Conservation (phyloP, 306 rosid genomes). For the Begonia peltatifolia region DNA sequence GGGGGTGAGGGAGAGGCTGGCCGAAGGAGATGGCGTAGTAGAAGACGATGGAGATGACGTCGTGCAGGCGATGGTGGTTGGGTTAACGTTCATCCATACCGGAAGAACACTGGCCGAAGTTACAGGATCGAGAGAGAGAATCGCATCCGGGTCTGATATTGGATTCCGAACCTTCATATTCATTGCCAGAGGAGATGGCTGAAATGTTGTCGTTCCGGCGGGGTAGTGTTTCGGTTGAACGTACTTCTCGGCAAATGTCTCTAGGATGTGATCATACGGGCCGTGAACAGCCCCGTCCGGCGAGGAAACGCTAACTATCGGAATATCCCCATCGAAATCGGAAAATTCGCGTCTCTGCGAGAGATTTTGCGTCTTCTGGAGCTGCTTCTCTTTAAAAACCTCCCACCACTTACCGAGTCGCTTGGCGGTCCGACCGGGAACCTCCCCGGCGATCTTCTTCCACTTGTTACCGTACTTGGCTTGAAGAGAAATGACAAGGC, state of each 20-base stretch:
- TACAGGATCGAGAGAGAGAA: conserved; percentile 22
- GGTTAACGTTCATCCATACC: conserved; percentile 22
- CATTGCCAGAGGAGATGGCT: neutral
- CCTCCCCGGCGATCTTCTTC: conserved; percentile 48
- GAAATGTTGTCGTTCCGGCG: neutral
- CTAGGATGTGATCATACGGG: conserved; percentile 33
- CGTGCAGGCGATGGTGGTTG: neutral
- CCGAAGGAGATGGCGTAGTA: conserved; percentile 22
- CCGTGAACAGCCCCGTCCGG: conserved; percentile 25
- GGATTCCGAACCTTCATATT: neutral
- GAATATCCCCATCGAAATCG: conserved; percentile 7
- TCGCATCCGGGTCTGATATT: conserved; percentile 17
- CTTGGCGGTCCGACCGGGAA: conserved; percentile 41
- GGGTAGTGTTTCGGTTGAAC: conserved; percentile 20
- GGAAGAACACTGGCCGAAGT: conserved; percentile 13
- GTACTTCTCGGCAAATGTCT: conserved; percentile 39
- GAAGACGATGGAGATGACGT: conserved; percentile 17
- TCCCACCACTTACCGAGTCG: conserved; percentile 53
- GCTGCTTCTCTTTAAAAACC: conserved; percentile 31
- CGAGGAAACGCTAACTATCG: conserved; percentile 2
- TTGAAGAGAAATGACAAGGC: conserved; percentile 29
- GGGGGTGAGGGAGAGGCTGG: conserved; percentile 26
- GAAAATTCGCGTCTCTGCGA: conserved; percentile 2
- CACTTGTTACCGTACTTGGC: conserved; percentile 43
- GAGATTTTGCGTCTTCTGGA: conserved; percentile 2